Base-by-base conservation (phyloP, 78 protist genomes). In the Tieghemostelium lacteum region DNA sequence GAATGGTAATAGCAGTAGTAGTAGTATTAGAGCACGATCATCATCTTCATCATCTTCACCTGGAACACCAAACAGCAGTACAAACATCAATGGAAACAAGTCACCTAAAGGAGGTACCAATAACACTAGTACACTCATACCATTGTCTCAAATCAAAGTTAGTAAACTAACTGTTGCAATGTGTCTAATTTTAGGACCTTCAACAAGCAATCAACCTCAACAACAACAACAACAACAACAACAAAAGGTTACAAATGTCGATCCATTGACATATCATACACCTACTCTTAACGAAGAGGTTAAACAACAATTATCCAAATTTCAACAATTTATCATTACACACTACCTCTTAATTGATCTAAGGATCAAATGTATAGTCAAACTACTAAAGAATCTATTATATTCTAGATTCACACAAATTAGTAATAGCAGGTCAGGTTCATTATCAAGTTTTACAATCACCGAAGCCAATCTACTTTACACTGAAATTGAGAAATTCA, bases 111-210 rank as follows among this genome's bases (percentile, higher is more conserved):
- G 40, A 37, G 55, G 91, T 31, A 14, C 24, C 1, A 66, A 78
- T 69, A 69, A 76, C 34, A 60, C 80, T n/a, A 69, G 78, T 0
- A 67, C 76, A 58, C 20, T 83, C 1, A 78, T 65, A 22, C 70
- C 71, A 63, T 28, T 65, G 36, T 39, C 70, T 22, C 75, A 69
- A 29, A 71, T 78, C 14, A 55, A 42, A 45, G 71, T 83, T 5
- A 66, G 65, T 2, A 83, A 83, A 45, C 14, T 83, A n/a, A 83
- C 91, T 3, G 64, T 83, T 33, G 76, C 91, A 83, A 22, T 69
- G 5, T 83, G 91, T 83, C 61, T 83, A 12, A 83, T 83, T 10
- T 83, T 83, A 49, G 91, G 91, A 39, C 91, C 91, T 29, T 36
- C 67, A 36, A 3, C 33, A 4, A 33, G 7, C 50, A 55, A 52